Base-by-base conservation (phyloP, 139 green algal species). In the Nannochloris sp. region DNA sequence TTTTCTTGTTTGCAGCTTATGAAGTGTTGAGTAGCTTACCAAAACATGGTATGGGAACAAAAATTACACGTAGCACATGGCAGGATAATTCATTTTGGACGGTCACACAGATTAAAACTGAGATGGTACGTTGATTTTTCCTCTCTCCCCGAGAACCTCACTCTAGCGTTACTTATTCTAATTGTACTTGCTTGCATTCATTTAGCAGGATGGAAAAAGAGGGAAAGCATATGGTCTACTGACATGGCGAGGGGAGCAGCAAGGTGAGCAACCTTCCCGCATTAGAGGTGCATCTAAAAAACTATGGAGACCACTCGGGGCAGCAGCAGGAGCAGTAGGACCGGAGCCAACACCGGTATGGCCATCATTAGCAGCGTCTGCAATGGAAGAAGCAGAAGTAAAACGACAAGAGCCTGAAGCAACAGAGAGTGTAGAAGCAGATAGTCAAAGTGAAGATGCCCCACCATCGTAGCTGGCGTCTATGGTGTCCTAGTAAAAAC, bases 201-300 rank as follows among this genome's bases (percentile, higher is more conserved):
- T 73, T 2, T 59, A 61, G 32, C 35, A 79, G 75, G 70, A 82
- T 13, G 77, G 77, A 24, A 62, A 74, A 30, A 61, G 74, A 37
- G 77, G 77, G n/a, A 57, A 63, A 33, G 77, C 70, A 9, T 76
- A 34, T 29, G 77, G 77, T 3, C 32, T 77, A 14, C 34, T 80
- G 30, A 77, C 61, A 1, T 83, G 74, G 74, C 71, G 57, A 30
- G 77, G 77, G 54, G 6, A 38, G 47, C 15, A 44, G 34, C 34
- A 53, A 12, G 24, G 65, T n/a, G 70, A 73, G 10, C 19, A 38
- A 30, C 53, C 73, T 10, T 53, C 37, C 5, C 31, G n/a, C 2
- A 48, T 80, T 12, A 57, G 23, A 9, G 77, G 77, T 1, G 35
- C 66, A 2, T 36, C 78, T 2, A 83, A 83, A 35, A 67, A 63